Evolutionary conservation across 495 filamentous ascomycete genomes (phyloP).

Genomic region (Thermochaetoides thermophila): DNA sequence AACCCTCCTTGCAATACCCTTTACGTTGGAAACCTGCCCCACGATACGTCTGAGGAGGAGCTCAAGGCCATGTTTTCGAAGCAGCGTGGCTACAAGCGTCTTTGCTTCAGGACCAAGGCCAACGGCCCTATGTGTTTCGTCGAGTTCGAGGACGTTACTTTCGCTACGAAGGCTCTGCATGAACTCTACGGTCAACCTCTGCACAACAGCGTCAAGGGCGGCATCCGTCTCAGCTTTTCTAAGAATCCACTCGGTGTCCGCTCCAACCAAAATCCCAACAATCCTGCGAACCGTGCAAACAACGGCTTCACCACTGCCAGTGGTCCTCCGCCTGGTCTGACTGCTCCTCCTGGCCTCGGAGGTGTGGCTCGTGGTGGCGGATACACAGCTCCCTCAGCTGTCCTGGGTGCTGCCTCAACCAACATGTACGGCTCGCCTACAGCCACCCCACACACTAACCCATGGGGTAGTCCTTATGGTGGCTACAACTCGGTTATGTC

Average conservation of each 20-base stretch:
- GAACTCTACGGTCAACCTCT: conserved; percentile 81
- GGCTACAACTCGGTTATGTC: conserved; percentile 9
- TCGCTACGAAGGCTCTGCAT: conserved; percentile 83
- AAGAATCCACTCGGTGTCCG: conserved; percentile 95
- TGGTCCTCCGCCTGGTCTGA: conserved; percentile 60
- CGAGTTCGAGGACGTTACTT: conserved; percentile 90
- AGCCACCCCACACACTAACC: conserved; percentile 9
- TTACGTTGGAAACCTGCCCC: conserved; percentile 90
- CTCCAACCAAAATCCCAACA: conserved; percentile 44
- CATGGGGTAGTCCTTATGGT: conserved; percentile 15
- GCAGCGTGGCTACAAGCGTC: conserved; percentile 86
- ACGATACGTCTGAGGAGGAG: conserved; percentile 91
- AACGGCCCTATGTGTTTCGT: conserved; percentile 99
- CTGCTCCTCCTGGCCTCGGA: conserved; percentile 27
- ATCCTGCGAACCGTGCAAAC: conserved; percentile 33
- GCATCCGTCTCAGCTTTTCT: conserved; percentile 94
- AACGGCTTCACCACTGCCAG: conserved; percentile 55
- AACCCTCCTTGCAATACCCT: conserved; percentile 97
- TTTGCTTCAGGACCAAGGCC: conserved; percentile 95
- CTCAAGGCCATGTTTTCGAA: conserved; percentile 90
- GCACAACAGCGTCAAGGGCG: conserved; percentile 88
- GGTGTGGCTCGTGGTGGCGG: too few species aligned
- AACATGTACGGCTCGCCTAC: conserved; percentile 10
- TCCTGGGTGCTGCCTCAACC: conserved; percentile 1
- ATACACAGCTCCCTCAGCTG: too few species aligned